These are phyloP conservation scores for Aureobasidium sp. DNA, from an alignment of 2,329 filamentous ascomycete genomes.

Conservation along the genomic window DNA sequence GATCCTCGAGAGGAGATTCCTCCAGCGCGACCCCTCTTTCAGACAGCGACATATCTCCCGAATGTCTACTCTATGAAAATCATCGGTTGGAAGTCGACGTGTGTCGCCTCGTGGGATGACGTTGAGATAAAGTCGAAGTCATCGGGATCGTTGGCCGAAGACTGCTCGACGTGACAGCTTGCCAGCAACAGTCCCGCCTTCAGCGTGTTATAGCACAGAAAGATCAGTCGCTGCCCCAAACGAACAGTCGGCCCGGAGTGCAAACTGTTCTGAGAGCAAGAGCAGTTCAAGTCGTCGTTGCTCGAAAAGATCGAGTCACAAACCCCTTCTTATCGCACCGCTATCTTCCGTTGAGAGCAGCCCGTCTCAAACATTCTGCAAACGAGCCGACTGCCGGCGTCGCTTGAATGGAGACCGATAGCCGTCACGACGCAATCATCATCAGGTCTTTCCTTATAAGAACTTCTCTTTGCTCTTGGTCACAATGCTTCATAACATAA, in stretches of 20 bases:
- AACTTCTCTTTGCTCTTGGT: neutral
- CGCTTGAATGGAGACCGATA: neutral
- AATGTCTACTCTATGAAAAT: too few relatives aligned
- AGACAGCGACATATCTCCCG: too few relatives aligned
- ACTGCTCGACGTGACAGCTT: neutral
- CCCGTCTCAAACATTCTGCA: conserved; percentile 8
- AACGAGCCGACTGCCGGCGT: conserved; percentile 5
- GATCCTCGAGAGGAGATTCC: too few relatives aligned
- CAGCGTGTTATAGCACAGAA: neutral
- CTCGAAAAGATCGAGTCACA: conserved; percentile 11
- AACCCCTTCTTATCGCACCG: neutral
- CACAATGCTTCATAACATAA: neutral
- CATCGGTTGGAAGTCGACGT: too few relatives aligned
- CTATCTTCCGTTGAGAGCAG: conserved; percentile 5
- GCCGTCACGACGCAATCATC: neutral
- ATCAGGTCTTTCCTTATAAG: neutral
- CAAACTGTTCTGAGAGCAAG: too few relatives aligned
- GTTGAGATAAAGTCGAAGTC: neutral
- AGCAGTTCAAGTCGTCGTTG: neutral
- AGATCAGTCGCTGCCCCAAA: too few relatives aligned
- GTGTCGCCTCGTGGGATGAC: too few relatives aligned
- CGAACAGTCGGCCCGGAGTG: too few relatives aligned
- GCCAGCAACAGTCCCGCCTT: neutral
- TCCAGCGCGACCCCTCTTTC: too few relatives aligned
- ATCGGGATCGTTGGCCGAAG: too few relatives aligned